Conservation (phyloP, 2,329 filamentous ascomycete species). For the Aspergillus unguis region DNA sequence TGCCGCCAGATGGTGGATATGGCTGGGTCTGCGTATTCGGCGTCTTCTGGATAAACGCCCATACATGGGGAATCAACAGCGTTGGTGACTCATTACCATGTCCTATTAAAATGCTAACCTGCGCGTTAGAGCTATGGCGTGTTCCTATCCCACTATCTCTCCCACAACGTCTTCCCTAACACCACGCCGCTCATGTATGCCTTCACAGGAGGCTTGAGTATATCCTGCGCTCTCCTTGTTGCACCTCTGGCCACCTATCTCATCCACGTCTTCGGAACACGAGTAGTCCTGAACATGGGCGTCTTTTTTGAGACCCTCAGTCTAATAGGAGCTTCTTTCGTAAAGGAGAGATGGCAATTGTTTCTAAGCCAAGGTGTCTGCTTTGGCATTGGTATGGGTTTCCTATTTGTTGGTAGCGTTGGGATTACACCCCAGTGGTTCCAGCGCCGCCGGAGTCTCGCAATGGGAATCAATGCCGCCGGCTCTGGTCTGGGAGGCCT, state of each 20-base stretch:
- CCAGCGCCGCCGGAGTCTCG: conserved; percentile 53
- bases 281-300: conserved; percentile 54
- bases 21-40: conserved; percentile 60
- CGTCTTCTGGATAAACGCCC: conserved; percentile 60
- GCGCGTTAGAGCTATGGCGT: conserved; percentile 49
- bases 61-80: conserved; percentile 73
- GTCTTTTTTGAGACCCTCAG: conserved; percentile 53
- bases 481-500: conserved; percentile 60
- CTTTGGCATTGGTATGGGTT: conserved; percentile 62
- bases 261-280: conserved; percentile 53
- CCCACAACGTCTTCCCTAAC: conserved; percentile 53
- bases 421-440: conserved; percentile 63
- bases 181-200: conserved; percentile 56
- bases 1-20: conserved; percentile 56
- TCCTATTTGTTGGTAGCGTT: conserved; percentile 57
- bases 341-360: conserved; percentile 57
- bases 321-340: conserved; percentile 57
- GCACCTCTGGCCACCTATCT: conserved; percentile 55
- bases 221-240: conserved; percentile 56
- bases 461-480: conserved; percentile 58
- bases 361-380: conserved; percentile 60
- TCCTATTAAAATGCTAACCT: conserved; percentile 3
- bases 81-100: conserved; percentile 34
- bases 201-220: conserved; percentile 59
- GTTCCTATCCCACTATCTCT: conserved; percentile 59